Base-by-base conservation (phyloP, 73 alveolate species). In the Stentor coeruleus region DNA sequence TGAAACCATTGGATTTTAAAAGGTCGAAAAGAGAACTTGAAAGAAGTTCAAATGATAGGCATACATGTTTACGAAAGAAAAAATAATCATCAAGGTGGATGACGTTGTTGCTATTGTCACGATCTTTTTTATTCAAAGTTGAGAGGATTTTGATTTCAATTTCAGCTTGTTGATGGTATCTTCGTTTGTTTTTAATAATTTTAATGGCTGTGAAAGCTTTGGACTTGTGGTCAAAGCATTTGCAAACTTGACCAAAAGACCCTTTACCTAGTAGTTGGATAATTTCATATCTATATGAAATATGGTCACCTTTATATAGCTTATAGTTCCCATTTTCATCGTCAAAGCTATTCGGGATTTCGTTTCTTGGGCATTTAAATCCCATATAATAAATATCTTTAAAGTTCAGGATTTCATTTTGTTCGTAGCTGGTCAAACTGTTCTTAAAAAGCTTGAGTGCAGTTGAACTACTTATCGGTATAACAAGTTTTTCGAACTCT, bases 191-290 rank as follows among this genome's bases (percentile, higher is more conserved):
- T 81, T 93, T 93, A 39, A 96, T 91, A 30, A 95, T 88, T 85
- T 96, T 96, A 36, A 96, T 28, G 41, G 98, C 98, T 4, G 90
- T 94, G 77, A 72, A 86, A 76, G 88, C 96, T 35, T 90, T 87
- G 14, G 79, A 60, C 72, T 91, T 86, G 59, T 96, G 95, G 87
- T 96, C 99, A 82, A 76, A 84, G 31, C 96, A 95, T 88, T 93
- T 96, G 59, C 84, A 57, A 15, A 95, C 98, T 37, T 77, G 85
- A 26, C 99, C 99, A 86, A 93, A 96, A 0, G 98, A 86, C 0
- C 99, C 99, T 81, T 93, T 91, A 55, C 99, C 99, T 39, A 95
- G 81, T 42, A 80, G 79, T 58, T 95, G 90, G 3, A 95, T 58
- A 38, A 96, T 82, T 82, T 96, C 98, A 91, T 85, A 95, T 77